phyloP scores from a whole-genome alignment of 2,329 filamentous ascomycete genomes.

The Magnaporthiopsis incrustans region DNA sequence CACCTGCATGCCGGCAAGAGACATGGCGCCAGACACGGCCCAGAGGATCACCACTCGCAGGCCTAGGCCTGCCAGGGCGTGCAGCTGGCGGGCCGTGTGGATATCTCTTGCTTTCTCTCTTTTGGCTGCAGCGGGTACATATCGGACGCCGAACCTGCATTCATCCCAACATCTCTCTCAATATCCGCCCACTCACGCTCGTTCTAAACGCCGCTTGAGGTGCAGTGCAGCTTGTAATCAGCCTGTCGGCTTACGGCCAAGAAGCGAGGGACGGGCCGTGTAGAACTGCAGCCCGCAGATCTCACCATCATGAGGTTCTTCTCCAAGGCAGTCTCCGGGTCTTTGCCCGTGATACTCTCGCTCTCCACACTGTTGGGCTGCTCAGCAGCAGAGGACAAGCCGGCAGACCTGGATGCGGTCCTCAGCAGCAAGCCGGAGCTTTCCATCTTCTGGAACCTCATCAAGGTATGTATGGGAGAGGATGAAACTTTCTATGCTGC shows the following conservation, averaged over 20 bases:
- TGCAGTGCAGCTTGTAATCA: neutral
- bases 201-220: neutral
- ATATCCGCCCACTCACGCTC: neutral
- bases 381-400: neutral
- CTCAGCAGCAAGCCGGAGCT: conserved; percentile 1
- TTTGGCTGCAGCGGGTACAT: neutral
- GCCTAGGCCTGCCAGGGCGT: no score
- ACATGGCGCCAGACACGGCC: neutral
- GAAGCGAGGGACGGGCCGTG: neutral
- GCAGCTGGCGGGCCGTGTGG: neutral
- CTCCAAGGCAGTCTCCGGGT: neutral
- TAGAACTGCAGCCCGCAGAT: neutral
- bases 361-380: neutral
- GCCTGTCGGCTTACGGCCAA: no score
- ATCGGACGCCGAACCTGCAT: neutral
- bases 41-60: neutral
- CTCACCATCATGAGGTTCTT: neutral
- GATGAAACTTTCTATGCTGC: neutral
- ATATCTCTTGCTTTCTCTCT: neutral
- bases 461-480: neutral
- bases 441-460: conserved; percentile 1
- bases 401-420: neutral
- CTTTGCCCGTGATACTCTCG: neutral
- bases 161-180: neutral
- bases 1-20: neutral